Base-by-base conservation (phyloP, 2,329 filamentous ascomycete species). In the Phaeosphaeria sp. region DNA sequence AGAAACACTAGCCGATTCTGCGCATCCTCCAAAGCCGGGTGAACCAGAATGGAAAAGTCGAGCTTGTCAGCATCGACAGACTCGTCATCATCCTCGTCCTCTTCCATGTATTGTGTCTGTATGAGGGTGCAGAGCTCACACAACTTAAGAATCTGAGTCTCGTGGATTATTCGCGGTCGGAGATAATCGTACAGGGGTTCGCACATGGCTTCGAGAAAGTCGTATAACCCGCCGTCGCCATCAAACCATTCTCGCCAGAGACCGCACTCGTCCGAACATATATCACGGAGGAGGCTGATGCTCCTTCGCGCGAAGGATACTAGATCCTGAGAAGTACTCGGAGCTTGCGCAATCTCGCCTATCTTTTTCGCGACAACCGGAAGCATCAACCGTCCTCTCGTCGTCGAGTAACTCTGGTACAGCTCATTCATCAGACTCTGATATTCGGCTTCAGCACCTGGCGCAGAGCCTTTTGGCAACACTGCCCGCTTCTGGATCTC, bases 401-500 rank as follows among this genome's bases (percentile, higher is more conserved):
- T 85, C 52, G 87, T 79, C 46, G 87, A 81, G 71, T 88, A 89
- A 71, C 85, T 87, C 68, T 87, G 82, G 65, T 89, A 87, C 4
- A 89, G 77, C 70, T 89, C 87, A 59, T 85, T 88, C 78, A 89
- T 84, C 60, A 89, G 73, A 69, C 85, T 87, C 65, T 88, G 85
- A 64, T 89, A 89, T 70, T 89, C 87, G 3, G 86, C 84, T 74
- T 87, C 85, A 18, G 82, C 79, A 7, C 82, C 84, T 51, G 83
- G 80, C 23, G 87, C 84, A 6, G 84, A 83, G 53, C 87, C 87
- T 36, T 86, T 78, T 3, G 87, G 84, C 17, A 84, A 78, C 1
- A 87, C 83, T 11, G 86, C 87, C 66, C 87, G 80, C 72, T 89
- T 89, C 65, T 90, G 87, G 39, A 90, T 89, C 67, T 90, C 87